Percentiles rank a stretch among this genome's conserved stretches.
Evolutionary conservation across 768 basidiomycete species (phyloP).

Genomic region (Trametes cingulata): DNA sequence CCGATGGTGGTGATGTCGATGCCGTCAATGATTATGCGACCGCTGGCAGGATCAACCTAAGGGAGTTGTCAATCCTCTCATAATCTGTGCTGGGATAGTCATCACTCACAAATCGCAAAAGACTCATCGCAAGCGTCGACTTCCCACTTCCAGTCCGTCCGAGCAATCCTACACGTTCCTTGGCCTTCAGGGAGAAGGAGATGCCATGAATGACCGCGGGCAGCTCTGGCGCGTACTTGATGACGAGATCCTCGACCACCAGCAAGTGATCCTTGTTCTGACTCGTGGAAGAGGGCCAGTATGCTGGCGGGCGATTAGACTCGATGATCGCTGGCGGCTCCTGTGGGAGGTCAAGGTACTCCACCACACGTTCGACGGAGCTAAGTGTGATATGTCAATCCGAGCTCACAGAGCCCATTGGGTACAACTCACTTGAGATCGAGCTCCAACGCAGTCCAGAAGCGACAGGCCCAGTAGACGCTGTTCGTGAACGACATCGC

Average conservation of each 20-base stretch:
- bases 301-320: slow-evolving; percentile 77
- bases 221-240: slow-evolving; percentile 85
- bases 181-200: slow-evolving; percentile 69
- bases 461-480: slow-evolving; percentile 52
- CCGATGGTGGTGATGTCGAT: slow-evolving; percentile 88
- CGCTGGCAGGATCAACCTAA: slow-evolving; percentile 72
- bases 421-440: slow-evolving; percentile 63
- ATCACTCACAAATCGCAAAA: slow-evolving; percentile 71
- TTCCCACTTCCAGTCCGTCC: slow-evolving; percentile 85
- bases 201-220: slow-evolving; percentile 77
- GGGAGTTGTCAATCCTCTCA: not conserved
- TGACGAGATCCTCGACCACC: slow-evolving; percentile 68
- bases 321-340: slow-evolving; percentile 81
- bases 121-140: slow-evolving; percentile 82
- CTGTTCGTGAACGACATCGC: slow-evolving; percentile 60
- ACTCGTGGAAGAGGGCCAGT: slow-evolving; percentile 83
- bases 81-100: not conserved
- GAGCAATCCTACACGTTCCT: slow-evolving; percentile 76
- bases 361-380: slow-evolving; percentile 88
- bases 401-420: not conserved
- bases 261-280: slow-evolving; percentile 53
- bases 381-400: slow-evolving; percentile 36
- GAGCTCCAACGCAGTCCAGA: slow-evolving; percentile 62
- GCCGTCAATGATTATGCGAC: slow-evolving; percentile 81
- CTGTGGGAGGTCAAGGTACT: slow-evolving; percentile 88